Conservation (phyloP, 805 yeast genomes). For the Brettanomyces nanus region DNA sequence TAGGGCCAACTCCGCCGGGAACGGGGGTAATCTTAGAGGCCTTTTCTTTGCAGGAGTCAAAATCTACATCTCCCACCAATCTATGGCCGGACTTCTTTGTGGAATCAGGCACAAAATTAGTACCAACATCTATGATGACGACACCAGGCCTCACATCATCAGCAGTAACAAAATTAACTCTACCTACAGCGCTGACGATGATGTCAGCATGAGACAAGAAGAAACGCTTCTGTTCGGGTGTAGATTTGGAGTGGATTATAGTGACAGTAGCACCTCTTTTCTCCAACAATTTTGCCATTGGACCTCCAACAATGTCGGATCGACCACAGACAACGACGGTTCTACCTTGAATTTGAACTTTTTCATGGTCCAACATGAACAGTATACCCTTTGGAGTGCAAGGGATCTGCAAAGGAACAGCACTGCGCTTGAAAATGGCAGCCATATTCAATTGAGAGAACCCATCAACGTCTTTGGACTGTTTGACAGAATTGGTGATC, state of each 20-base stretch:
- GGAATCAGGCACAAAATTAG: constrained; percentile 75
- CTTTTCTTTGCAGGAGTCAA: constrained; percentile 48
- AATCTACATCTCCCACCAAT: constrained; percentile 95
- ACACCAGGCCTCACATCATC: constrained; percentile 83
- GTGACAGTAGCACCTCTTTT: constrained; percentile 85
- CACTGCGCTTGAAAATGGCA: constrained; percentile 81
- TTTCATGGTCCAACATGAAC: constrained; percentile 64
- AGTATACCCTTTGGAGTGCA: constrained; percentile 95
- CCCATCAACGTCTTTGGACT: constrained; percentile 91
- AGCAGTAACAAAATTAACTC: constrained; percentile 75
- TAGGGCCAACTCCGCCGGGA: constrained; percentile 99
- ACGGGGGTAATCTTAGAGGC: constrained; percentile 86
- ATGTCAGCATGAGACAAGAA: constrained; percentile 68
- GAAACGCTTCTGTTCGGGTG: constrained; percentile 43
- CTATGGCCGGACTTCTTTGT: constrained; percentile 69
- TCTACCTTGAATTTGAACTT: constrained; percentile 64
- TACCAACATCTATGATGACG: constrained; percentile 90
- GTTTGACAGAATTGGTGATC: constrained; percentile 73
- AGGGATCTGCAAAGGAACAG: constrained; percentile 75
- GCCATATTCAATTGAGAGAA: constrained; percentile 86
- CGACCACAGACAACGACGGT: constrained; percentile 90
- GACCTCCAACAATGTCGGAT: constrained; percentile 93
- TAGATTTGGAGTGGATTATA: constrained; percentile 68
- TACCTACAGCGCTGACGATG: constrained; percentile 87
- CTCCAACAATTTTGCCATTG: constrained; percentile 77